Conservation (phyloP, 1,284 basidiomycete genomes). For the Ustilago crameri region DNA sequence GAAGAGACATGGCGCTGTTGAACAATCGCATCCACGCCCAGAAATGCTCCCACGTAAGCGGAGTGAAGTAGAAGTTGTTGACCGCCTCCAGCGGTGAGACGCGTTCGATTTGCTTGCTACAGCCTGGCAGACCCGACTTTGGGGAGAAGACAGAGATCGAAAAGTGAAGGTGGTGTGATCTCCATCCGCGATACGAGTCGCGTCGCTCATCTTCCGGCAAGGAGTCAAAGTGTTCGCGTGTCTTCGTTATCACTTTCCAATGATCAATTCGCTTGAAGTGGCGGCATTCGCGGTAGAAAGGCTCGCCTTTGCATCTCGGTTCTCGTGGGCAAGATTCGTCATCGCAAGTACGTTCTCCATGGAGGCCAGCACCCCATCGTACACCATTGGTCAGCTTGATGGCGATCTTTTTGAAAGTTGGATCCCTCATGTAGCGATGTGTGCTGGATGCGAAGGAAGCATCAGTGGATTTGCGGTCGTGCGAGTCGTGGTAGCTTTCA, state of each 20-base stretch:
- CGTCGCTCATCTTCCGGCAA: slow-evolving; percentile 54
- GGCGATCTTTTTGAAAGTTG: slow-evolving; percentile 58
- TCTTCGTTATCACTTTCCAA: slow-evolving; percentile 78
- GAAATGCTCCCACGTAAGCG: slow-evolving; percentile 88
- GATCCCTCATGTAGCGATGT: slow-evolving; percentile 56
- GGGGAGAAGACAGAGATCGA: slow-evolving; percentile 83
- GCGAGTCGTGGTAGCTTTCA: slow-evolving; percentile 29
- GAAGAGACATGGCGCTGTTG: slow-evolving; percentile 81
- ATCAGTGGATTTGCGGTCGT: slow-evolving; percentile 30
- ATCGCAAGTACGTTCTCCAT: slow-evolving; percentile 85
- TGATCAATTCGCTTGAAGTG: slow-evolving; percentile 85
- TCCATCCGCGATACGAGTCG: slow-evolving; percentile 89
- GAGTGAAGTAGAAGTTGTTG: slow-evolving; percentile 88
- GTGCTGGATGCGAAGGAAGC: slow-evolving; percentile 31
- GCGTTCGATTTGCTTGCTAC: slow-evolving; percentile 18
- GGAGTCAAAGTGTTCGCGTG: slow-evolving; percentile 70
- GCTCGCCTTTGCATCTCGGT: slow-evolving; percentile 73
- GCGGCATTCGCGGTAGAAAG: slow-evolving; percentile 83
- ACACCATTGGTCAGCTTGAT: slow-evolving; percentile 83
- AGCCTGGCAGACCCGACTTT: slow-evolving; percentile 60
- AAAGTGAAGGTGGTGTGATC: slow-evolving; percentile 93
- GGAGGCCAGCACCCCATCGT: slow-evolving; percentile 88
- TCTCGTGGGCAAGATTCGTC: slow-evolving; percentile 73
- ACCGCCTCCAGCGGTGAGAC: slow-evolving; percentile 15
- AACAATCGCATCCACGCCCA: slow-evolving; percentile 92